A percentile compares a stretch with the other conserved stretches of the same genome.
phyloP scores from a whole-genome alignment of 441 rosid species.

The Gossypium aridum region DNA sequence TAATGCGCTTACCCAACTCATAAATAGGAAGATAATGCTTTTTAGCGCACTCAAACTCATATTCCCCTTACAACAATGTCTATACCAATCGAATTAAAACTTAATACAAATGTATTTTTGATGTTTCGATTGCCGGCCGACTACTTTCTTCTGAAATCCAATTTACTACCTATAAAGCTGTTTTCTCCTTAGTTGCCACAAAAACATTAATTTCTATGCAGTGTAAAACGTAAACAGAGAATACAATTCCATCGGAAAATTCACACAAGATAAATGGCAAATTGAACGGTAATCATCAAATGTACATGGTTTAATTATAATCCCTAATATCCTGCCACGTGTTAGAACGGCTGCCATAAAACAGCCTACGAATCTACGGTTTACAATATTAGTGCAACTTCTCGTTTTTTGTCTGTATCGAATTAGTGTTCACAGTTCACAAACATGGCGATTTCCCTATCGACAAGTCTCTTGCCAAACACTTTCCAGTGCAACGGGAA shows the following conservation, averaged over 20 bases:
- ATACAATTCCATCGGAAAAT: too few relatives aligned
- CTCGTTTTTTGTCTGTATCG: constrained; percentile 19
- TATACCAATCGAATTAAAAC: too few relatives aligned
- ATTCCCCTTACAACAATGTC: too few relatives aligned
- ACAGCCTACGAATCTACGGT: constrained; percentile 21
- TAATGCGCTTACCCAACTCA: accelerated
- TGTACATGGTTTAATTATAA: background rate
- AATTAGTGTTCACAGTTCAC: background rate
- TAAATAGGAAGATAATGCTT: accelerated
- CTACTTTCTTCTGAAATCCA: too few relatives aligned
- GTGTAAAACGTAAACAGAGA: too few relatives aligned
- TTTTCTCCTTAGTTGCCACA: too few relatives aligned
- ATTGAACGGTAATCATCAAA: background rate
- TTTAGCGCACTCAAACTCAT: too few relatives aligned
- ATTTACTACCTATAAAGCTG: too few relatives aligned
- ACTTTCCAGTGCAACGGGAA: constrained; percentile 20
- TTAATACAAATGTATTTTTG: too few relatives aligned
- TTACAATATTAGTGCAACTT: background rate
- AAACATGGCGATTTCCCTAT: constrained; percentile 45
- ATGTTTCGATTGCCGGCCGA: too few relatives aligned
- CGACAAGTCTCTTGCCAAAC: constrained; percentile 19
- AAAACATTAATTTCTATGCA: too few relatives aligned
- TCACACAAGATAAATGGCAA: too few relatives aligned
- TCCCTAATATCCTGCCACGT: constrained; percentile 25
- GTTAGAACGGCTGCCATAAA: constrained; percentile 26